A percentile compares a stretch with the other conserved stretches of the same genome.
phyloP scores from a whole-genome alignment of 352 stramenopile genomes.

The Bremia lactucae region DNA sequence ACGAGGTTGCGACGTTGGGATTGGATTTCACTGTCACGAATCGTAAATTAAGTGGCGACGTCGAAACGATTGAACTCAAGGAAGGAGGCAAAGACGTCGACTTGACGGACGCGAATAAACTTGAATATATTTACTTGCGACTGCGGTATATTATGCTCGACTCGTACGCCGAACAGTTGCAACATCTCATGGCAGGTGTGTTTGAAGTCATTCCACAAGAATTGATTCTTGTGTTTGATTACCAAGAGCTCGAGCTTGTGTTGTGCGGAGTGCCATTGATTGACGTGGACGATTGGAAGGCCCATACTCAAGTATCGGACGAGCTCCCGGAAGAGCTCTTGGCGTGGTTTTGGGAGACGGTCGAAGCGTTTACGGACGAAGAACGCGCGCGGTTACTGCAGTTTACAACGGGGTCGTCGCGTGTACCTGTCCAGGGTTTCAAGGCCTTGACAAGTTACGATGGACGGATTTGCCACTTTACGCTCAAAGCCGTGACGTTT shows the following conservation, averaged over 20 bases:
- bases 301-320: constrained; percentile 82
- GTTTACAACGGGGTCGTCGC: constrained; percentile 76
- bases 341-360: constrained; percentile 75
- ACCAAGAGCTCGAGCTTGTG: constrained; percentile 76
- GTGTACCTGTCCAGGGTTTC: constrained; percentile 80
- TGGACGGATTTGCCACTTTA: constrained; percentile 69
- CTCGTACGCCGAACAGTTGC: constrained; percentile 89
- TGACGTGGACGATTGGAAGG: constrained; percentile 76
- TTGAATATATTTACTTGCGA: constrained; percentile 92
- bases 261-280: constrained; percentile 73
- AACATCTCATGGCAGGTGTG: constrained; percentile 87
- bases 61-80: constrained; percentile 78
- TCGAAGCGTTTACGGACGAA: constrained; percentile 53
- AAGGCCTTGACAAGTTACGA: constrained; percentile 75
- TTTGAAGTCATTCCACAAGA: constrained; percentile 95
- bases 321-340: constrained; percentile 63
- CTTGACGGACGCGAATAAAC: constrained; percentile 95
- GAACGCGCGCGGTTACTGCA: constrained; percentile 75
- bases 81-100: constrained; percentile 74
- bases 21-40: constrained; percentile 81
- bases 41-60: constrained; percentile 58
- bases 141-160: constrained; percentile 95
- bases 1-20: constrained; percentile 59
- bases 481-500: constrained; percentile 44
- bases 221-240: constrained; percentile 76